A percentile compares a stretch with the other conserved stretches of the same genome.
Evolutionary conservation across 1,284 basidiomycete species (phyloP).

Genomic region (Grifola frondosa): DNA sequence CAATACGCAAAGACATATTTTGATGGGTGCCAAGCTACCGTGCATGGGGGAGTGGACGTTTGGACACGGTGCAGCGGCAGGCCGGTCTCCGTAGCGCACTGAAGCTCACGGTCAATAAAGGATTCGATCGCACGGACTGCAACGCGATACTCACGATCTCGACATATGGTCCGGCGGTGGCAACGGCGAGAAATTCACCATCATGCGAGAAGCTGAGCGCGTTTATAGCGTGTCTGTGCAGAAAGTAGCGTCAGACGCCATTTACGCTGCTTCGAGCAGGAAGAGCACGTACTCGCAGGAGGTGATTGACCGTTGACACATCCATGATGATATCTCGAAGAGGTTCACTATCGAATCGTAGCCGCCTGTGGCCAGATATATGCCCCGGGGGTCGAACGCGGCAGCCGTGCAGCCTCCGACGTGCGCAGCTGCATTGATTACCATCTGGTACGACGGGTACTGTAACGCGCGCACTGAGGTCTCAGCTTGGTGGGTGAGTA

Average conservation of each 20-base stretch:
- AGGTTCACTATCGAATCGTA: conserved; percentile 78
- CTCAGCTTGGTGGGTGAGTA: conserved; percentile 61
- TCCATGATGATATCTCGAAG: conserved; percentile 76
- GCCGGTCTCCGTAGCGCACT: conserved; percentile 77
- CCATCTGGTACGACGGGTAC: conserved; percentile 56
- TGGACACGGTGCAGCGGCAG: conserved; percentile 68
- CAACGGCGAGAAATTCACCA: conserved; percentile 77
- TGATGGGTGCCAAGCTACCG: conserved; percentile 78
- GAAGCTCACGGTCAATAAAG: background rate
- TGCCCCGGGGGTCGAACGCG: conserved; percentile 71
- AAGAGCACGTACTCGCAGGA: conserved; percentile 66
- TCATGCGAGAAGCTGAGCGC: conserved; percentile 80
- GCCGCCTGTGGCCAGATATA: conserved; percentile 76
- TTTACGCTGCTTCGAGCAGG: background rate
- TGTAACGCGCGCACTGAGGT: conserved; percentile 64
- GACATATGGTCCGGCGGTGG: conserved; percentile 68
- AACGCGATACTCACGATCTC: conserved; percentile 56
- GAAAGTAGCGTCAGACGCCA: background rate
- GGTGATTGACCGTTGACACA: conserved; percentile 70
- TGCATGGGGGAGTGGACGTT: conserved; percentile 60
- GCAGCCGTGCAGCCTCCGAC: conserved; percentile 74
- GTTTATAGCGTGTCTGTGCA: conserved; percentile 61
- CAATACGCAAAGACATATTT: conserved; percentile 77
- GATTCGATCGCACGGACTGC: background rate
- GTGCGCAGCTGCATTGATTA: conserved; percentile 66